Conservation (phyloP, 2,329 filamentous ascomycete genomes). For the Phaeosphaeria sp. region DNA sequence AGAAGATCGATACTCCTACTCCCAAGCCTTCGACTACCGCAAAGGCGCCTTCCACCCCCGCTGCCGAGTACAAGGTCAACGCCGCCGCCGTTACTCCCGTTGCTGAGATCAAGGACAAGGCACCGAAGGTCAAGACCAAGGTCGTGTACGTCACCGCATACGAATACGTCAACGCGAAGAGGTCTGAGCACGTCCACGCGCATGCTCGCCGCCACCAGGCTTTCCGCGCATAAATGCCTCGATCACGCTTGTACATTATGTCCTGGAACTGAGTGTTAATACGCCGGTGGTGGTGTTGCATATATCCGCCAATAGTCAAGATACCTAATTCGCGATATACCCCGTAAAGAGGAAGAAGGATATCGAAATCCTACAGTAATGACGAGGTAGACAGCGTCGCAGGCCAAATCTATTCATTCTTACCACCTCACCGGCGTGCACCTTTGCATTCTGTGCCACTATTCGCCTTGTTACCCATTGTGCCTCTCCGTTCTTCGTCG, state of each 20-base stretch:
- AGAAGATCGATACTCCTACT: constrained; percentile 6
- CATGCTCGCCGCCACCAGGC: constrained; percentile 37
- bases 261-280: constrained; percentile 14
- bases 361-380: constrained; percentile 38
- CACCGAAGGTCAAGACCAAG: constrained; percentile 31
- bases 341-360: constrained; percentile 27
- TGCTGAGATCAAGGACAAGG: constrained; percentile 12
- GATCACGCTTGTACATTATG: constrained; percentile 14
- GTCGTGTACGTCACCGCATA: constrained; percentile 43
- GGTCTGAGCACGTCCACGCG: constrained; percentile 42
- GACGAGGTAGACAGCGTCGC: constrained; percentile 47
- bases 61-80: constrained; percentile 21
- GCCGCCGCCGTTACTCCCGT: constrained; percentile 34
- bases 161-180: constrained; percentile 41
- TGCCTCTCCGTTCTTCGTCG: constrained; percentile 13
- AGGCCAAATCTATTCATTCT: constrained; percentile 43
- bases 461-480: constrained; percentile 14
- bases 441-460: constrained; percentile 32
- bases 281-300: constrained; percentile 25
- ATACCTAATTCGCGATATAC: constrained; percentile 40
- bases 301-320: constrained; percentile 31
- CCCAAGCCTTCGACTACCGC: constrained; percentile 12
- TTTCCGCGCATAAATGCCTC: constrained; percentile 39
- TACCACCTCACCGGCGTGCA: constrained; percentile 33
- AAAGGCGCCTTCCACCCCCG: constrained; percentile 11